Conservation (phyloP, 2,329 filamentous ascomycete genomes). For the Aspergillus tamarii region DNA sequence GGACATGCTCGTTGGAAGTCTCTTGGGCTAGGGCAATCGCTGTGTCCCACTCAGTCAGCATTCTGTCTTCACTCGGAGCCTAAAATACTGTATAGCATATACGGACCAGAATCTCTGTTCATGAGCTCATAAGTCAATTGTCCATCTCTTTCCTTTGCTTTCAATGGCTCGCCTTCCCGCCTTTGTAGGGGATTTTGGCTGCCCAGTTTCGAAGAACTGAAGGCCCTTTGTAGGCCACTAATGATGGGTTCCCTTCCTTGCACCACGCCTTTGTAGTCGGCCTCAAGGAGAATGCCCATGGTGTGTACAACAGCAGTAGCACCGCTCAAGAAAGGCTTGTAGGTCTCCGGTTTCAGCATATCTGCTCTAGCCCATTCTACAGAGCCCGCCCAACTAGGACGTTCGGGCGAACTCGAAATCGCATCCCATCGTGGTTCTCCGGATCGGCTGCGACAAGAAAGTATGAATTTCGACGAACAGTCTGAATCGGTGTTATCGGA, state of each 20-base stretch:
- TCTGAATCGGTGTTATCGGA: not conserved
- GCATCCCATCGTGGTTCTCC: conserved; percentile 84
- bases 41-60: conserved; percentile 43
- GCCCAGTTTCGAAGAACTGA: conserved; percentile 65
- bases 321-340: conserved; percentile 72
- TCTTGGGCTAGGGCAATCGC: conserved; percentile 83
- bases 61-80: not conserved
- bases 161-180: conserved; percentile 61
- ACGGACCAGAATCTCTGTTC: conserved; percentile 77
- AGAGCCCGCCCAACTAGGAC: conserved; percentile 78
- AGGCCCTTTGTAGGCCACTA: conserved; percentile 75
- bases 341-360: conserved; percentile 80
- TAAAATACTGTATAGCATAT: not conserved
- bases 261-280: conserved; percentile 94
- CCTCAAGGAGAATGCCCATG: conserved; percentile 94
- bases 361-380: conserved; percentile 89
- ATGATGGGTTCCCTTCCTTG: conserved; percentile 82
- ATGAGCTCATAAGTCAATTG: conserved; percentile 95
- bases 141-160: conserved; percentile 67
- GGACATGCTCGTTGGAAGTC: conserved; percentile 65
- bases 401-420: conserved; percentile 69
- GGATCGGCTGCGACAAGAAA: conserved; percentile 67
- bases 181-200: conserved; percentile 73
- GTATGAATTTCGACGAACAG: conserved; percentile 9
- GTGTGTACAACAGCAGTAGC: conserved; percentile 89